phyloP scores from a whole-genome alignment of 2,329 filamentous ascomycete genomes.

The Xylaria digitata region DNA sequence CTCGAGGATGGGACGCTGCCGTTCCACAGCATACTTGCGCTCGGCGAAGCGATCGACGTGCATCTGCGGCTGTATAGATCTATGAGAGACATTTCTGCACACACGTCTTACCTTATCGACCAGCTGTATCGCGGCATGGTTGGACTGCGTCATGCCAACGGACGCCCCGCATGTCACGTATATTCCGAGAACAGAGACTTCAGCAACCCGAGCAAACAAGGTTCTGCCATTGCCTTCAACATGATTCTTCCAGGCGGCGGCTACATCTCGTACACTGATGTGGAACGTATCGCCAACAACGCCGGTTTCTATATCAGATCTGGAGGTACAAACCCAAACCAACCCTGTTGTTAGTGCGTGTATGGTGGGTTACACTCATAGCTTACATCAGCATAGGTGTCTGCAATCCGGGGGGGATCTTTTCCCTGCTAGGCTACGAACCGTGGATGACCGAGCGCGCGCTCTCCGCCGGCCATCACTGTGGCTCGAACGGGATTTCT shows the following conservation, averaged over 20 bases:
- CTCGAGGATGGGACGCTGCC: constrained; percentile 76
- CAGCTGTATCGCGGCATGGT: constrained; percentile 61
- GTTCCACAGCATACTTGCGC: constrained; percentile 72
- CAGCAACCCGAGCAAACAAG: constrained; percentile 64
- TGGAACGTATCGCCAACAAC: constrained; percentile 68
- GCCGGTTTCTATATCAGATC: constrained; percentile 69
- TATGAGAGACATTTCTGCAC: constrained; percentile 68
- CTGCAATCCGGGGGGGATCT: constrained; percentile 61
- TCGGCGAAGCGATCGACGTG: constrained; percentile 68
- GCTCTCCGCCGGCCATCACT: constrained; percentile 68
- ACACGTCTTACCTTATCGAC: constrained; percentile 66
- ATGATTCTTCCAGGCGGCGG: constrained; percentile 63
- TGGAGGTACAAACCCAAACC: constrained; percentile 56
- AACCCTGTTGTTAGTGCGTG: neutral
- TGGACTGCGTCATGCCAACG: constrained; percentile 64
- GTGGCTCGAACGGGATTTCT: constrained; percentile 64
- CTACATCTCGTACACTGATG: constrained; percentile 66
- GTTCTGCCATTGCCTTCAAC: constrained; percentile 74
- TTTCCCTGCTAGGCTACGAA: constrained; percentile 61
- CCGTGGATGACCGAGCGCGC: constrained; percentile 66
- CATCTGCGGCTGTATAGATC: constrained; percentile 67
- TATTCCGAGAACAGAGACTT: constrained; percentile 66
- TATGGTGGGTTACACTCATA: constrained; percentile 7
- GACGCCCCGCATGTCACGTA: constrained; percentile 61
- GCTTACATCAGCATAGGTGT: constrained; percentile 52